Conservation (phyloP, 345 rosid species). For the Salix udensis region DNA sequence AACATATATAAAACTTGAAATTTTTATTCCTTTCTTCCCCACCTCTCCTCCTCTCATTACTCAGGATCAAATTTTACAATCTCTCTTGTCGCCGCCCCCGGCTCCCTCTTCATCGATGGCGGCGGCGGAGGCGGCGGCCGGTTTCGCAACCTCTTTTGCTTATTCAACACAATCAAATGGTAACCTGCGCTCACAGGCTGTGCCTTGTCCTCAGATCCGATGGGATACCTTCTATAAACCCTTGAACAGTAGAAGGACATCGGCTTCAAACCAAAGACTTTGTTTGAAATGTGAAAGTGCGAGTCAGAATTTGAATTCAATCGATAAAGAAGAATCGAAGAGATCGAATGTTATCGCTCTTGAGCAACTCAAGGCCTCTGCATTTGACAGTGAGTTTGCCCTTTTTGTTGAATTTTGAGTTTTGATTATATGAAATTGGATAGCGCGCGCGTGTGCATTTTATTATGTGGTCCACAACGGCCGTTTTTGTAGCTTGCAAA, state of each 20-base stretch:
- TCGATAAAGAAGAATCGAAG: not conserved
- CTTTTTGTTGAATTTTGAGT: not conserved
- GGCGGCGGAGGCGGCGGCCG: not conserved
- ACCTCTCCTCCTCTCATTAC: not conserved
- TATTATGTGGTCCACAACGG: not conserved
- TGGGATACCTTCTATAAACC: not conserved
- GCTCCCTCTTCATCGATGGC: not conserved
- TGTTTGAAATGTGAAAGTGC: slow-evolving; percentile 9
- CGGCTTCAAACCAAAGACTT: not conserved
- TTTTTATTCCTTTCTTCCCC: not conserved
- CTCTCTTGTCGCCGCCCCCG: not conserved
- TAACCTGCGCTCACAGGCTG: not conserved
- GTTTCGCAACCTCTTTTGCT: not conserved
- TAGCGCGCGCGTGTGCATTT: not conserved
- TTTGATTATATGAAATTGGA: not conserved
- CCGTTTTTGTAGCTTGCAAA: not conserved
- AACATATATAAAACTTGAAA: not conserved
- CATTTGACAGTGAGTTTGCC: slow-evolving; percentile 12
- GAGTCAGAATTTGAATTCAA: not conserved
- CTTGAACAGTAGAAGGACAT: not conserved
- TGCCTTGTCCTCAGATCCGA: not conserved
- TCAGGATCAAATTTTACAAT: not conserved
- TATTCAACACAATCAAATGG: not conserved
- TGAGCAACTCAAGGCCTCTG: slow-evolving; percentile 22
- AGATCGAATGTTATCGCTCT: slow-evolving; percentile 14